These are phyloP conservation scores for Pestalotiopsis sp. DNA, from an alignment of 2,329 filamentous ascomycete genomes.

Conservation along the genomic window DNA sequence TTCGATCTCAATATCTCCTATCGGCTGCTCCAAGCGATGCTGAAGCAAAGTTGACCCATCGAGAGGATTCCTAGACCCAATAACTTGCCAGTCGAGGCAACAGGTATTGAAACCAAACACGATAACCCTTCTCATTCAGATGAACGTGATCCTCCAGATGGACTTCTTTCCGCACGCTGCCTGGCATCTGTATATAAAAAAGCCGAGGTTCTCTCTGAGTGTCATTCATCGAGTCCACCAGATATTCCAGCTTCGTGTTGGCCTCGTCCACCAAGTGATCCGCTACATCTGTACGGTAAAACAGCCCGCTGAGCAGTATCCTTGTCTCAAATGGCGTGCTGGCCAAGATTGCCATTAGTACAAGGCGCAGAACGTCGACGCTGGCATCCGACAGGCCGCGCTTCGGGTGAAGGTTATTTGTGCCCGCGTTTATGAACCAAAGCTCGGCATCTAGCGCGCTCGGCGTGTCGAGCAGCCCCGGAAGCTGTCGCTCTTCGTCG, in stretches of 20 bases:
- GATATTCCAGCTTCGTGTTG: conserved; percentile 13
- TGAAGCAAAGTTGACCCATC: no score
- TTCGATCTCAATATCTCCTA: no score
- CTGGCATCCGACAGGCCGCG: conserved; percentile 15
- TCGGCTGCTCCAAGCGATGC: no score
- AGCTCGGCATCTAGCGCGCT: conserved; percentile 12
- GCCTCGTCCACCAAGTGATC: conserved; percentile 16
- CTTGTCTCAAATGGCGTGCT: conserved; percentile 10
- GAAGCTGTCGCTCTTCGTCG: conserved; percentile 7
- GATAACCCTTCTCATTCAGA: conserved; percentile 22
- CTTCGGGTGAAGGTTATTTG: conserved; percentile 21
- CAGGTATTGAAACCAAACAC: conserved; percentile 15
- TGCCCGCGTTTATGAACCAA: conserved; percentile 22
- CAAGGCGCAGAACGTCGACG: not conserved
- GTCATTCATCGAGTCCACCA: not conserved
- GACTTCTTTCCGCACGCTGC: not conserved
- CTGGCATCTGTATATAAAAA: conserved; percentile 7
- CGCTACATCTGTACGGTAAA: conserved; percentile 20
- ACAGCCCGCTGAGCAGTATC: conserved; percentile 21
- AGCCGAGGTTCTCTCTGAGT: not conserved
- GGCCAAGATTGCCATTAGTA: conserved; percentile 3
- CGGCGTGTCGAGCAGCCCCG: not conserved
- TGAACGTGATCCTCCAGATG: conserved; percentile 23
- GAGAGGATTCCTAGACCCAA: not conserved
- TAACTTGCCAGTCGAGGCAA: not conserved